Percentiles rank a stretch among this genome's conserved stretches.
Evolutionary conservation across 148 eudicot species (phyloP).

Genomic region (Dysphania ambrosioides): DNA sequence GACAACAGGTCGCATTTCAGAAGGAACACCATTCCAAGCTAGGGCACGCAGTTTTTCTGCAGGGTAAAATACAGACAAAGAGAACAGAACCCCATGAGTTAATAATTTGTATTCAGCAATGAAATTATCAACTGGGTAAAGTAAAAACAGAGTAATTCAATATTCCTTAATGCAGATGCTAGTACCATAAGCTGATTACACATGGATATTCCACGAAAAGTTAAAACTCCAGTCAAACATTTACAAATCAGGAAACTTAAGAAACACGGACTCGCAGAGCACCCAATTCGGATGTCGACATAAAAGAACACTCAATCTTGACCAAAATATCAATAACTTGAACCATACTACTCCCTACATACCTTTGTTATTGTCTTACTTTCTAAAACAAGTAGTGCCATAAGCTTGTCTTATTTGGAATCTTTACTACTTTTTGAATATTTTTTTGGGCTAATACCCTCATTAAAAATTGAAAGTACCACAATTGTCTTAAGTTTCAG

Average conservation of each 20-base stretch:
- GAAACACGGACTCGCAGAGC: background rate
- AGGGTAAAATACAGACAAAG: conserved; percentile 17
- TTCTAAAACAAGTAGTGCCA: too few relatives aligned
- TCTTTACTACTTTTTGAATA: too few relatives aligned
- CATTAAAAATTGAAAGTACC: too few relatives aligned
- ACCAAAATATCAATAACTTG: background rate
- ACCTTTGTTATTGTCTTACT: too few relatives aligned
- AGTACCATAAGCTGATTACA: background rate
- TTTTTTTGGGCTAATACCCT: too few relatives aligned
- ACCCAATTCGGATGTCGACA: background rate
- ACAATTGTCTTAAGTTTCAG: too few relatives aligned
- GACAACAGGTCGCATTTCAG: conserved; percentile 79
- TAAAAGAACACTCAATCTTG: background rate
- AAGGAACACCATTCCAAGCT: conserved; percentile 95
- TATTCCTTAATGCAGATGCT: background rate
- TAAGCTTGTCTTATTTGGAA: too few relatives aligned
- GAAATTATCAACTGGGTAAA: background rate
- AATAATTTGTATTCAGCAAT: background rate
- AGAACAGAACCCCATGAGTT: background rate
- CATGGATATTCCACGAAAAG: background rate
- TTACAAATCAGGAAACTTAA: background rate
- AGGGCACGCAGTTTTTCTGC: conserved; percentile 82
- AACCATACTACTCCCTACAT: too few relatives aligned
- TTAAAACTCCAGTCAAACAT: background rate
- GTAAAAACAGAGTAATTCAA: background rate